Conservation (phyloP, 2,329 filamentous ascomycete genomes). For the Cadophora malorum region DNA sequence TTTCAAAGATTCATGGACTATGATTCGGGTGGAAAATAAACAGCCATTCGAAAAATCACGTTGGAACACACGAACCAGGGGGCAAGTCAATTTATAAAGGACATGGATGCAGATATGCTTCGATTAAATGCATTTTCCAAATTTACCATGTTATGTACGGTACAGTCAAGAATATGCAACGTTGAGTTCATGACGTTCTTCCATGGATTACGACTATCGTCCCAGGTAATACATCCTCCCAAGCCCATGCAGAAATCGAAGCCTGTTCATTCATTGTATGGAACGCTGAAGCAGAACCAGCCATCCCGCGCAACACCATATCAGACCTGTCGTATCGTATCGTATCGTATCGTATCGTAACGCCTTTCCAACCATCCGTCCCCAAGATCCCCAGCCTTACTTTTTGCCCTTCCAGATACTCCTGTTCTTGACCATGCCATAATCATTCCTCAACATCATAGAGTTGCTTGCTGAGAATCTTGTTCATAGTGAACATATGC, state of each 20-base stretch:
- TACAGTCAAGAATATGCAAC: background rate
- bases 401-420: background rate
- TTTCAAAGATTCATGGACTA: too few relatives aligned
- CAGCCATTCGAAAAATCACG: too few relatives aligned
- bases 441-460: conserved; percentile 77
- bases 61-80: background rate
- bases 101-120: background rate
- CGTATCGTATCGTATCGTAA: conserved; percentile 7
- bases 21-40: too few relatives aligned
- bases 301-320: background rate
- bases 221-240: background rate
- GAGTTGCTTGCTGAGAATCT: conserved; percentile 87
- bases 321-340: conserved; percentile 1
- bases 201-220: background rate
- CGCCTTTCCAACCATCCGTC: conserved; percentile 10
- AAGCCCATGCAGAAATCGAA: background rate
- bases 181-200: background rate
- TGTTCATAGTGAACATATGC: conserved; percentile 99
- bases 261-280: background rate
- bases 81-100: background rate
- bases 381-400: background rate
- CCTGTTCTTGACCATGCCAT: background rate
- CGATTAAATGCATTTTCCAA: background rate
- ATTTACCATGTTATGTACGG: background rate
- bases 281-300: conserved; percentile 3